These are phyloP conservation scores for Tuber umbilicatum DNA, from an alignment of 495 filamentous ascomycete genomes.

Conservation along the genomic window DNA sequence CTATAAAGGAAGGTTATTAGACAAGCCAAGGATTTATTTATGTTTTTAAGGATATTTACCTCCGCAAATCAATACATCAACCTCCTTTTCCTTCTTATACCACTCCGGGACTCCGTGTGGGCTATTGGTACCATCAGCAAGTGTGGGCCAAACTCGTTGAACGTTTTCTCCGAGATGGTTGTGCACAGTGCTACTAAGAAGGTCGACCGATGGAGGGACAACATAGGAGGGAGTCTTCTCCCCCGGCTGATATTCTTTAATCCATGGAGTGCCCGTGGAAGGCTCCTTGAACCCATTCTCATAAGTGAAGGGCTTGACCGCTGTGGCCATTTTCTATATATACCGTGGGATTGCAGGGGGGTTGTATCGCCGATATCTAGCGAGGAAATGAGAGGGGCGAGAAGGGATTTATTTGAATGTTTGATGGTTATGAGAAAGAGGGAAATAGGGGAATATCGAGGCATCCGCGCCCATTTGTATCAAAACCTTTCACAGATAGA, in stretches of 20 bases:
- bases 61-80: constrained; percentile 43
- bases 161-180: constrained; percentile 34
- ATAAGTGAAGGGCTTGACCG: constrained; percentile 22
- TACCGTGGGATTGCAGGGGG: background rate
- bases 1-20: constrained; percentile 22
- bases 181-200: constrained; percentile 27
- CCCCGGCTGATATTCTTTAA: constrained; percentile 12
- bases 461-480: background rate
- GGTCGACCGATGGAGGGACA: constrained; percentile 28
- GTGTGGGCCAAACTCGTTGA: constrained; percentile 41
- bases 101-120: constrained; percentile 40
- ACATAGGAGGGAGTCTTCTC: constrained; percentile 25
- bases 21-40: background rate
- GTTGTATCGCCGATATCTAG: background rate
- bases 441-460: background rate
- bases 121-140: constrained; percentile 37
- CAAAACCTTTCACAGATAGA: background rate
- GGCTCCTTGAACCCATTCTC: constrained; percentile 35
- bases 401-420: background rate
- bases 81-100: constrained; percentile 39
- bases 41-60: constrained; percentile 23
- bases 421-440: background rate
- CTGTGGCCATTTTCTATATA: constrained; percentile 22
- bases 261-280: constrained; percentile 18
- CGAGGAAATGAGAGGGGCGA: background rate